Conservation (phyloP, 139 green algal genomes). For the Yamagishiella unicocca region DNA sequence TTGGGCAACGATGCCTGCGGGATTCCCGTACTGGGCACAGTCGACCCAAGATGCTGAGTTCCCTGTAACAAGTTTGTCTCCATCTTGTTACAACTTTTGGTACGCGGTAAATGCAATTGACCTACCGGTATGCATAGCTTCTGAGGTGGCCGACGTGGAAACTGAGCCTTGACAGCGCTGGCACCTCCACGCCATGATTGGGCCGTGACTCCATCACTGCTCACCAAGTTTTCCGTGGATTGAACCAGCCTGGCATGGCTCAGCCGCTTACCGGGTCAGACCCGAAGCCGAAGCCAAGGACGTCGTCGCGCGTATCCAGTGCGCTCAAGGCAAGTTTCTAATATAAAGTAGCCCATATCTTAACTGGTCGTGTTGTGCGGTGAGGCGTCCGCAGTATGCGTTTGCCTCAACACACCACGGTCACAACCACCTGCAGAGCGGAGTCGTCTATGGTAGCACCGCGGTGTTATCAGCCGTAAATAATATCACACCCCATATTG, state of each 20-base stretch:
- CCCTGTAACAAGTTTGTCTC: too few relatives aligned
- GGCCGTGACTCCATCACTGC: too few relatives aligned
- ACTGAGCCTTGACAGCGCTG: too few relatives aligned
- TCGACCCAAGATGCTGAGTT: too few relatives aligned
- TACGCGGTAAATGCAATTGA: too few relatives aligned
- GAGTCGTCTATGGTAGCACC: constrained; percentile 71
- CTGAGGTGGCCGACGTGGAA: too few relatives aligned
- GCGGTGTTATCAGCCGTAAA: constrained; percentile 70
- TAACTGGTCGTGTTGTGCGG: background rate
- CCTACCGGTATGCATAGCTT: too few relatives aligned
- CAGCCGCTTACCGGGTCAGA: constrained; percentile 1
- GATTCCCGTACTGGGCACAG: too few relatives aligned
- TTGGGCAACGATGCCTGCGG: too few relatives aligned
- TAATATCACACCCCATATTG: constrained; percentile 81
- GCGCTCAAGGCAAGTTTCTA: constrained; percentile 21
- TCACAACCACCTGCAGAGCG: constrained; percentile 50
- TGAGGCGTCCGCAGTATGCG: background rate
- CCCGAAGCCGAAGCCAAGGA: background rate
- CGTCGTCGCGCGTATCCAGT: constrained; percentile 10
- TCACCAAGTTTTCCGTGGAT: too few relatives aligned
- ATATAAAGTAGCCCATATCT: background rate
- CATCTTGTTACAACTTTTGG: too few relatives aligned
- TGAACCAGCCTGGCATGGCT: constrained; percentile 4
- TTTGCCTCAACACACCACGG: background rate
- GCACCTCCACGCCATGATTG: too few relatives aligned